phyloP scores from a whole-genome alignment of 176 grass and related monocot genomes.

The Poa pratensis region DNA sequence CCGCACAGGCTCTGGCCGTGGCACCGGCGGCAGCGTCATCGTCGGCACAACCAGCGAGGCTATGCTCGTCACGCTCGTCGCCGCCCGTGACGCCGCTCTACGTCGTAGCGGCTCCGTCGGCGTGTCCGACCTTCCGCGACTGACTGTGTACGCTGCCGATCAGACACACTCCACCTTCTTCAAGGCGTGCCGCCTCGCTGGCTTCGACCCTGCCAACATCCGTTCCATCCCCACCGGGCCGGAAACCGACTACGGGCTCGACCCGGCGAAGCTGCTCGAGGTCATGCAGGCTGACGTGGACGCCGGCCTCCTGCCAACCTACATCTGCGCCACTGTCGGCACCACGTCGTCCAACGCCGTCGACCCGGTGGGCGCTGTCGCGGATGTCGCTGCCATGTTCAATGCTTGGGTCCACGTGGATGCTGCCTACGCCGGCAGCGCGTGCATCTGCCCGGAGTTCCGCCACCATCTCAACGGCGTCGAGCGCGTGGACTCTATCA shows the following conservation, averaged over 20 bases:
- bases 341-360: neutral
- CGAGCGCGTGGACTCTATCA: constrained; percentile 11
- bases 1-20: neutral
- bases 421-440: neutral
- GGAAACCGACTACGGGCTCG: constrained; percentile 2
- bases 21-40: constrained; percentile 5
- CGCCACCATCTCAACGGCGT: neutral
- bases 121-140: neutral
- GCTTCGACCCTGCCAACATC: neutral
- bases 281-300: constrained; percentile 14
- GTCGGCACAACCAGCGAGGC: neutral
- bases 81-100: neutral
- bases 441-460: constrained; percentile 10
- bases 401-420: neutral
- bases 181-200: constrained; percentile 5
- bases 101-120: neutral
- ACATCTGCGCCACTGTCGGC: neutral
- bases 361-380: neutral
- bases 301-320: neutral
- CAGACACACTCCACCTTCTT: constrained; percentile 19
- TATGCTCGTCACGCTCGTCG: constrained; percentile 11
- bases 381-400: neutral
- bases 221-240: neutral
- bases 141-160: neutral
- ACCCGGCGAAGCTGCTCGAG: neutral